Base-by-base conservation (phyloP, 768 basidiomycete species). In the Chalciporus piperatus region DNA sequence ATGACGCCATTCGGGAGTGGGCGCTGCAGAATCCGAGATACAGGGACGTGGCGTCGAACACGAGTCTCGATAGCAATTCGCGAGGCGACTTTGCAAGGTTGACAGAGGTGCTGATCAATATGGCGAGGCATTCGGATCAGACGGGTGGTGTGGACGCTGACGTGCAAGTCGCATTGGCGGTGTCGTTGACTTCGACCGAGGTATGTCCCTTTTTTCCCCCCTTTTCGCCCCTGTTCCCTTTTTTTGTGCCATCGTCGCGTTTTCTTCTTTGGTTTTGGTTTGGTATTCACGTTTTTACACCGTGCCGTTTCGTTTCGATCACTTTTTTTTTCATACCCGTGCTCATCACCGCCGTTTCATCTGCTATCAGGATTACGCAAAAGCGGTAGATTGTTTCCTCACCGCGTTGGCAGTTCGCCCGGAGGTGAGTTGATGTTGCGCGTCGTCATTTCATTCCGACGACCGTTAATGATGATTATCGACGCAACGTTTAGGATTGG, bases 321-420 rank as follows among this genome's bases (percentile, higher is more conserved):
- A 3, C 4, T 35, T 14, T n/a, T n/a, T n/a, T 37, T 16, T 16
- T 37, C 35, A n/a, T 37, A 14, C 16, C 35, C n/a, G 35, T n/a
- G 35, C 35, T 37, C 35, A 37, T n/a, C 6, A 14, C 37, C 25
- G 4, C n/a, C 32, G 6, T 35, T 27, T 28, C 23, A 33, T 39
- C 41, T 4, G 50, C 9, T 33, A 52, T 54, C 30, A 94, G 91
- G 95, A 98, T 41, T 98, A 92, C 61, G 77, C 73, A 19, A 95
- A 93, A 67, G 93, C 96, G 0, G 84, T 87, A 54, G 97, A 99
- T 66, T 99, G 97, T 73, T 98, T 99, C 72, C 76, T 77, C 43
- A 79, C 95, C 0, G 97, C 97, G 1, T 72, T 98, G 53, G 85
- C 85, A 4, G 85, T 93, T 45, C 78, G 92, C 51, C 96, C 94